Base-by-base conservation (phyloP, 305 asterid species). In the Andrographis paniculata region DNA sequence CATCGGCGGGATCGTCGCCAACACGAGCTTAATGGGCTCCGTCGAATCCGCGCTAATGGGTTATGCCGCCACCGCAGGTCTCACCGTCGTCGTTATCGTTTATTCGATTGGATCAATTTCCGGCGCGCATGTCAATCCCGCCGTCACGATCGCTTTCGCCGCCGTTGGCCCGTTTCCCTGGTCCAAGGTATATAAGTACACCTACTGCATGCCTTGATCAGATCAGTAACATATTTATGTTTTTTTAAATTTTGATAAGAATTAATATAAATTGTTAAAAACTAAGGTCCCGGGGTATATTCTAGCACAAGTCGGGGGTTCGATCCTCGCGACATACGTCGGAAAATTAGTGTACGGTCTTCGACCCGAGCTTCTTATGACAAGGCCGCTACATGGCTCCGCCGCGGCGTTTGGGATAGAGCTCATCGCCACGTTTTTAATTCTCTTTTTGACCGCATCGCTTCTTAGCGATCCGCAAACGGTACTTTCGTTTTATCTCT, bases 71-170 rank as follows among this genome's bases (percentile, higher is more conserved):
- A 82, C 94, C 31, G 94, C 95, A 52, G 84, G 93, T 31, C 48
- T 82, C 19, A 71, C 94, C 1, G 95, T 84, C 14, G 58, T 68
- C 0, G 67, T 84, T 36, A 55, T 79, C 10, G 83, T 88, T 36
- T 79, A 65, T 77, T 69, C 89, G 0, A 62, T 80, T 12, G 93
- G 93, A 39, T 55, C 84, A 22, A 82, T 84, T 28, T 88, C 97
- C 23, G 95, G 97, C 15, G 95, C 94, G 57, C 97, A 88, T 61
- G 67, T 84, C 20, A 84, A 84, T 53, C 97, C 95, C 45, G 79
- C 97, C n/a, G 88, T 84, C 27, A 79, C 94, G 0, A 47, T 88
- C 2, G 94, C 95, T 6, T 84, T 79, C 41, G 96, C 94, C 9
- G 17, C 52, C 4, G 71, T 72, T 20, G 95, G 95, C 17, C 91